Evolutionary conservation across 164 flowering plant genomes (phyloP), one percentile per base, ranked within the genome.

Genomic region (Stephania japonica): DNA sequence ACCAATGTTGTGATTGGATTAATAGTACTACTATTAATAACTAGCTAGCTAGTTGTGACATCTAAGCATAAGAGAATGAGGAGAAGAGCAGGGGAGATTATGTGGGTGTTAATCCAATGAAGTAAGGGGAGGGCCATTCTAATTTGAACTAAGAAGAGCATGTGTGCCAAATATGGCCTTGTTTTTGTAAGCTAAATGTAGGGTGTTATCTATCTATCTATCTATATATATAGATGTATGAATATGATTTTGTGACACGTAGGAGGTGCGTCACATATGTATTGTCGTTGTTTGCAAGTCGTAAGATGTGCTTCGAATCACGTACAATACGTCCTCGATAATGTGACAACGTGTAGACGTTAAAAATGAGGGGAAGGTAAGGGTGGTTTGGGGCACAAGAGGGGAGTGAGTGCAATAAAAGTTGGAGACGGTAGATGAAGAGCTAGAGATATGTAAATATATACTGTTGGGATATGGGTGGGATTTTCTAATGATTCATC

Each of bases 381-480:
- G 38, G 38, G 38, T 32, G 38, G 38, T 32, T 32, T 32, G 38
- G 38, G 65, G 75, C 73, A 43, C 75, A 64, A 65, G 68, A 64
- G 19, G 65, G 7, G 43, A 69, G 75, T 73, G 70, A 38, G 18
- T 49, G 47, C 64, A 73, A 66, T 73, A 44, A 66, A 32, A 59
- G 47, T 21, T 32, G 70, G 42, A 27, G 13, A 68, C 32, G 50
- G 72, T 12, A 49, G 41, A 25, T 13, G 44, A 32, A 32, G 38
- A 32, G 38, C 38, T 32, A 32, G 38, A 32, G 38, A 32, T 32
- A 32, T 32, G 38, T 32, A 32, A 32, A 32, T 32, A 32, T 32
- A 32, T 4, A 32, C 38, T 32, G 70, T 24, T 42, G 13, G 42
- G 44, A 68, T 42, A 68, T n/a, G 23, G 70, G 25, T 42, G 70